Conservation (phyloP, 108 stramenopile species). For the Mayamaea pseudoterrestris region DNA sequence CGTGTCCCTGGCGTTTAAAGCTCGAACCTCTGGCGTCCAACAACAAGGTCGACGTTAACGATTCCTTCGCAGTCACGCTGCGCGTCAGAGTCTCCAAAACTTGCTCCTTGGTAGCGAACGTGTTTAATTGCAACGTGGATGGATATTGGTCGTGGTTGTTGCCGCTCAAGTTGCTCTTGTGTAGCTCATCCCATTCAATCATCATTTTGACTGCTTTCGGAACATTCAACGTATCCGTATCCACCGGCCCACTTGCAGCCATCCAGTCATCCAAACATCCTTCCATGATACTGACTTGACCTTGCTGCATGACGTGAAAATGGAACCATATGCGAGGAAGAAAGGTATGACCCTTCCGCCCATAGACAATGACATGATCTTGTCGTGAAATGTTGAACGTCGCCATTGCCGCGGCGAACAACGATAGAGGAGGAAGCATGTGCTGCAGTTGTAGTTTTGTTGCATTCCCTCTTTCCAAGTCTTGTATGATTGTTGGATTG, state of each 20-base stretch:
- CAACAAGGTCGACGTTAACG: conserved; percentile 23
- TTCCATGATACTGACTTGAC: conserved; percentile 36
- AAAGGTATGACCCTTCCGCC: conserved; percentile 31
- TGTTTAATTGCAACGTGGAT: conserved; percentile 1
- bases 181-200: neutral
- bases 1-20: conserved; percentile 45
- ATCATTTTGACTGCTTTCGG: conserved; percentile 3
- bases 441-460: conserved; percentile 9
- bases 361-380: conserved; percentile 42
- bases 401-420: conserved; percentile 30
- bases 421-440: conserved; percentile 3
- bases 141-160: neutral
- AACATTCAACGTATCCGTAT: conserved; percentile 6
- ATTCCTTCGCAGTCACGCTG: neutral
- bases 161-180: neutral
- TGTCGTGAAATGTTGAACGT: conserved; percentile 19
- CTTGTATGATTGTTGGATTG: conserved; percentile 13
- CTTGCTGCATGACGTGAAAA: conserved; percentile 26
- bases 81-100: conserved; percentile 22
- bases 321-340: conserved; percentile 56
- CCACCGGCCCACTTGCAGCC: conserved; percentile 31
- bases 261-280: conserved; percentile 56
- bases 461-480: conserved; percentile 14
- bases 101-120: conserved; percentile 24
- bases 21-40: conserved; percentile 49